Percentiles rank a stretch among this genome's conserved stretches.
These are phyloP conservation scores for Fusarium miscanthi DNA, from an alignment of 2,329 filamentous ascomycete species.

Conservation along the genomic window DNA sequence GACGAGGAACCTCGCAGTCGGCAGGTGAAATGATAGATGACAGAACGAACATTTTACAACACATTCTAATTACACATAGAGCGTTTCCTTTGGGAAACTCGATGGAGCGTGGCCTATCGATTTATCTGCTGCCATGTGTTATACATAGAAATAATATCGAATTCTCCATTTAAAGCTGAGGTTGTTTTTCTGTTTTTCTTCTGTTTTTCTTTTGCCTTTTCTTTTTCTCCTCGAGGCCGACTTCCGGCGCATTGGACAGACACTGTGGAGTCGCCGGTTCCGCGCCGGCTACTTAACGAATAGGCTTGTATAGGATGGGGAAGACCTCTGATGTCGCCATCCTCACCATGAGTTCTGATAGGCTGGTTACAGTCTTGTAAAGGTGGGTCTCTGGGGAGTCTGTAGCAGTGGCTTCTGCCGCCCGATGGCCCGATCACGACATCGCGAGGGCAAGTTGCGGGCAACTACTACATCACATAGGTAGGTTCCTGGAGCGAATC, in stretches of 20 bases:
- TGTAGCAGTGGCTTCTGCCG: slow-evolving; percentile 27
- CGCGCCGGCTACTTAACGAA: slow-evolving; percentile 16
- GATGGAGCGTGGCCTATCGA: not conserved
- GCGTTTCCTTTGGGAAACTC: not conserved
- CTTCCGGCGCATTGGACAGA: slow-evolving; percentile 38
- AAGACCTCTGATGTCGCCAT: slow-evolving; percentile 40
- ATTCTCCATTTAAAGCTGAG: not conserved
- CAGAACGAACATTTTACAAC: not conserved
- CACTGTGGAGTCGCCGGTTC: slow-evolving; percentile 20
- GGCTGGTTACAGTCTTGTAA: slow-evolving; percentile 7
- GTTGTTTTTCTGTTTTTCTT: not conserved
- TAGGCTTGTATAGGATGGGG: slow-evolving; percentile 23
- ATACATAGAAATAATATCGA: not conserved
- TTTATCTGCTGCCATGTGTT: not conserved
- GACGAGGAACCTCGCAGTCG: slow-evolving; percentile 9
- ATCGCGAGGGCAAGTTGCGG: slow-evolving; percentile 26
- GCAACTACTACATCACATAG: not conserved
- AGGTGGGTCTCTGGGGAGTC: slow-evolving; percentile 21
- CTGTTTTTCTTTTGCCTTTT: not conserved
- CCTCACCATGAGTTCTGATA: slow-evolving; percentile 14
- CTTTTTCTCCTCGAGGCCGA: slow-evolving; percentile 26
- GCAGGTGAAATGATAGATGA: not conserved
- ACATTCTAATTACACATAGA: slow-evolving; percentile 27
- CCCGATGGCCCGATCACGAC: slow-evolving; percentile 40
- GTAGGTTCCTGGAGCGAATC: slow-evolving; percentile 1